A percentile compares a stretch with the other conserved stretches of the same genome.
phyloP scores from a whole-genome alignment of 768 basidiomycete species.

The Vararia minispora region DNA sequence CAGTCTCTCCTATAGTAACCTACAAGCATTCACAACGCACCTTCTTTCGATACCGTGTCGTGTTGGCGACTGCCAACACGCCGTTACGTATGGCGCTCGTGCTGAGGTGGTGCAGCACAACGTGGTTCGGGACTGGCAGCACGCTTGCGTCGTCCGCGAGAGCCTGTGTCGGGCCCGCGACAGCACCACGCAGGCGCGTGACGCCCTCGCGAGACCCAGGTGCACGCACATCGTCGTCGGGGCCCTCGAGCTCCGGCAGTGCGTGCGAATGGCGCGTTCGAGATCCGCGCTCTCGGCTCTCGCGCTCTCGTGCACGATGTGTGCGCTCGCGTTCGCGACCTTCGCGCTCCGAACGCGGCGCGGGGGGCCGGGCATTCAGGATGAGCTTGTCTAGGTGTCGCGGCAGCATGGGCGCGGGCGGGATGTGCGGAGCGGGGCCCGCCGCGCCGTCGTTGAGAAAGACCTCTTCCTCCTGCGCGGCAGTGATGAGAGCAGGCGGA shows the following conservation, averaged over 20 bases:
- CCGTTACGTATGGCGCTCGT: conserved; percentile 94
- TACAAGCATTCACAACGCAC: conserved; percentile 28
- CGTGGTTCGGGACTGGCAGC: conserved; percentile 86
- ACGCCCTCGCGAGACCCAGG: conserved; percentile 8
- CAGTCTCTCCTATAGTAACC: background rate
- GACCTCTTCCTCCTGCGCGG: conserved; percentile 75
- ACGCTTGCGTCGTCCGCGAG: conserved; percentile 83
- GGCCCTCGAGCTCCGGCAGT: conserved; percentile 8
- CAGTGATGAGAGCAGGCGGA: conserved; percentile 66
- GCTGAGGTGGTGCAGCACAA: conserved; percentile 87
- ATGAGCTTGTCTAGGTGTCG: conserved; percentile 92
- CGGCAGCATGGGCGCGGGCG: conserved; percentile 80
- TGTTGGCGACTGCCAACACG: conserved; percentile 85
- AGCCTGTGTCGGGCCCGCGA: conserved; percentile 15
- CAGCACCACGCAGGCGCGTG: background rate
- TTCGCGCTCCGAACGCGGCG: conserved; percentile 11
- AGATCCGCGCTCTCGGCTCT: conserved; percentile 10
- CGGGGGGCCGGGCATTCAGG: conserved; percentile 43
- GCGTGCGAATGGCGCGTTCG: conserved; percentile 2
- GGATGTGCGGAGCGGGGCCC: conserved; percentile 66
- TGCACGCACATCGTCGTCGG: no score
- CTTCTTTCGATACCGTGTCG: conserved; percentile 87
- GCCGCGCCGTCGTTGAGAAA: conserved; percentile 33
- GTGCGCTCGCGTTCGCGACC: conserved; percentile 9
- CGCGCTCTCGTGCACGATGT: conserved; percentile 10